These are phyloP conservation scores for Chloranthus sessilifolius DNA, from an alignment of 164 flowering plant genomes.

Conservation along the genomic window DNA sequence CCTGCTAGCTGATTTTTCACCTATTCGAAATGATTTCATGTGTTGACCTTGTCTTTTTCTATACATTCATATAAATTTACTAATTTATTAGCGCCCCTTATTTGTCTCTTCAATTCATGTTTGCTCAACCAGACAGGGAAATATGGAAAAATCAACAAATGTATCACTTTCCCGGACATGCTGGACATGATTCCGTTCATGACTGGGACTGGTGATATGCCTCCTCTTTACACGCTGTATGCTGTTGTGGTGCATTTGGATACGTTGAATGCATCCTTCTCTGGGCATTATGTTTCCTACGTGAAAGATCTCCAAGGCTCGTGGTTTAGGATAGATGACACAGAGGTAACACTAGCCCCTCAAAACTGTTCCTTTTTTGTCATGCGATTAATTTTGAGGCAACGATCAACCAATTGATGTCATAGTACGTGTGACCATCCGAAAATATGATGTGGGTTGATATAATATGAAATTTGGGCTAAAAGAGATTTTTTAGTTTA, in stretches of 20 bases:
- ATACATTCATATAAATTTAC: too few relatives aligned
- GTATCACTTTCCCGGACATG: conserved; percentile 79
- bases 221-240: conserved; percentile 83
- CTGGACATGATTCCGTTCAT: conserved; percentile 83
- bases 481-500: too few relatives aligned
- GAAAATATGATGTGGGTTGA: too few relatives aligned
- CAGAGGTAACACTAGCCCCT: conserved; percentile 46
- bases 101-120: conserved; percentile 6
- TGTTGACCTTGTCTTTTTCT: too few relatives aligned
- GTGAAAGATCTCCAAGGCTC: conserved; percentile 70
- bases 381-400: too few relatives aligned
- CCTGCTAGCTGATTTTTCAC: too few relatives aligned
- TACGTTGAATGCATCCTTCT: conserved; percentile 74
- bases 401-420: too few relatives aligned
- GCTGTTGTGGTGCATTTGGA: conserved; percentile 88
- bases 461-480: too few relatives aligned
- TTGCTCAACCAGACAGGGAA: conserved; percentile 59
- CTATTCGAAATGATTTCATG: too few relatives aligned
- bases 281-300: conserved; percentile 88
- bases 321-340: conserved; percentile 85
- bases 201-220: conserved; percentile 67
- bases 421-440: too few relatives aligned
- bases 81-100: too few relatives aligned
- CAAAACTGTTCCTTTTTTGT: not conserved
- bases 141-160: conserved; percentile 83